Percentiles rank a stretch among this genome's conserved stretches.
Evolutionary conservation across 306 rosid genomes (phyloP).

Genomic region (Glycyrrhiza uralensis): DNA sequence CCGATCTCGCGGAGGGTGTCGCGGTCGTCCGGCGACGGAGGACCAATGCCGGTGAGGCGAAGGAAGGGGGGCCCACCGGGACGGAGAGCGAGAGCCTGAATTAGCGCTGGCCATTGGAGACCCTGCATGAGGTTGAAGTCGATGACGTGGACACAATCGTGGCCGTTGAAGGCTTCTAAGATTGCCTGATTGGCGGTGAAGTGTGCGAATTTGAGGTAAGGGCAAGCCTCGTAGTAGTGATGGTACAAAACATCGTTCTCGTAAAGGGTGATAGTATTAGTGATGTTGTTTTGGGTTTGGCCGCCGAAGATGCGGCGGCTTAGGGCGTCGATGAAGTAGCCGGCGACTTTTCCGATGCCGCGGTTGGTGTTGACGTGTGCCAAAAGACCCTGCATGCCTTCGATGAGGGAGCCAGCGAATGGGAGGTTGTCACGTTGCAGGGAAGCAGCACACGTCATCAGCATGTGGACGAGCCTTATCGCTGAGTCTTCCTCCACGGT

Average conservation of each 20-base stretch:
- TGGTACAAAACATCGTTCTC: slow-evolving; percentile 69
- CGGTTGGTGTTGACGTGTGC: slow-evolving; percentile 52
- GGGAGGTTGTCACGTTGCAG: slow-evolving; percentile 67
- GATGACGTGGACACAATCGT: slow-evolving; percentile 84
- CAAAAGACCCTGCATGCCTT: slow-evolving; percentile 65
- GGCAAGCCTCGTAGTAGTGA: slow-evolving; percentile 83
- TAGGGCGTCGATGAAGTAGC: slow-evolving; percentile 76
- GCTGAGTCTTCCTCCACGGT: slow-evolving; percentile 86
- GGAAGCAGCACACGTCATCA: slow-evolving; percentile 81
- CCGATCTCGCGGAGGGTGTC: slow-evolving; percentile 84
- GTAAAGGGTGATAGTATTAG: slow-evolving; percentile 26
- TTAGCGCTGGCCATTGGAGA: slow-evolving; percentile 87
- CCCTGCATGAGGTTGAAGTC: slow-evolving; percentile 94
- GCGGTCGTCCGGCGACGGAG: slow-evolving; percentile 86
- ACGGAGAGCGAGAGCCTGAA: slow-evolving; percentile 81
- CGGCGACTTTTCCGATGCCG: slow-evolving; percentile 94
- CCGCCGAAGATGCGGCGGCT: slow-evolving; percentile 58
- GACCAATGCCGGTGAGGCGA: slow-evolving; percentile 85
- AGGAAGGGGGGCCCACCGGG: slow-evolving; percentile 83
- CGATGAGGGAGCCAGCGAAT: slow-evolving; percentile 69
- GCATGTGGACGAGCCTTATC: slow-evolving; percentile 69
- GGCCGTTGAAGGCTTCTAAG: slow-evolving; percentile 74
- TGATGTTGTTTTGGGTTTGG: not conserved
- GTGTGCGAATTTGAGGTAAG: slow-evolving; percentile 88
- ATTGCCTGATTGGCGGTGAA: slow-evolving; percentile 95